Evolutionary conservation across 805 yeast genomes (phyloP).

Genomic region (Yarrowia divulgata): DNA sequence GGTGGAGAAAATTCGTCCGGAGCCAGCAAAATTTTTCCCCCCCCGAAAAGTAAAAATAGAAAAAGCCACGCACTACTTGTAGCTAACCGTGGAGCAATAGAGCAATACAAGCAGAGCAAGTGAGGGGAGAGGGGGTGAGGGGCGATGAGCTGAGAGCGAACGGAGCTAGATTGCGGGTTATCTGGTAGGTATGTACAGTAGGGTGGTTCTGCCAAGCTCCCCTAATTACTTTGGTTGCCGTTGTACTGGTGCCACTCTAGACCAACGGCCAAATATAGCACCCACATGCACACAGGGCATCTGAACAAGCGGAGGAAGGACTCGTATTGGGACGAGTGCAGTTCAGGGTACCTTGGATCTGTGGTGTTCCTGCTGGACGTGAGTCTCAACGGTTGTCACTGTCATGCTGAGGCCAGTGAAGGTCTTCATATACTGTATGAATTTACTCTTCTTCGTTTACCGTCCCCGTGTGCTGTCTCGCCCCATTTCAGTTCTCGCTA

Average conservation of each 20-base stretch:
- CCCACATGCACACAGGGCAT: slow-evolving; percentile 27
- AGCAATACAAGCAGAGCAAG: slow-evolving; percentile 6
- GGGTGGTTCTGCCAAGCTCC: too few species aligned
- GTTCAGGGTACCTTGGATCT: slow-evolving; percentile 3
- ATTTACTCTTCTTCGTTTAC: too few species aligned
- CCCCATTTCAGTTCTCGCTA: too few species aligned
- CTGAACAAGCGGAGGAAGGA: slow-evolving; percentile 1
- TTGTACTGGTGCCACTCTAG: not conserved
- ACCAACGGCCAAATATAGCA: not conserved
- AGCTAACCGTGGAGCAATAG: not conserved
- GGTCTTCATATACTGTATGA: too few species aligned
- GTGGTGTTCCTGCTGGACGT: not conserved
- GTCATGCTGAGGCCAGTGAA: too few species aligned
- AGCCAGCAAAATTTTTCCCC: not conserved
- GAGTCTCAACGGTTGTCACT: too few species aligned
- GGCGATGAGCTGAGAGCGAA: not conserved
- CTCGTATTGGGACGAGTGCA: slow-evolving; percentile 21
- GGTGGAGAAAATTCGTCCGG: slow-evolving; percentile 7
- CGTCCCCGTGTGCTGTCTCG: not conserved
- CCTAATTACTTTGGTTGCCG: too few species aligned
- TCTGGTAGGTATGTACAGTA: too few species aligned
- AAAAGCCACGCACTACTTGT: slow-evolving; percentile 6
- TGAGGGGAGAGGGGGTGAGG: not conserved
- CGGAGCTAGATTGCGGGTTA: too few species aligned
- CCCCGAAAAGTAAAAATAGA: slow-evolving; percentile 5